Base-by-base conservation (phyloP, 2,329 filamentous ascomycete species). In the Fusarium veterinarium region DNA sequence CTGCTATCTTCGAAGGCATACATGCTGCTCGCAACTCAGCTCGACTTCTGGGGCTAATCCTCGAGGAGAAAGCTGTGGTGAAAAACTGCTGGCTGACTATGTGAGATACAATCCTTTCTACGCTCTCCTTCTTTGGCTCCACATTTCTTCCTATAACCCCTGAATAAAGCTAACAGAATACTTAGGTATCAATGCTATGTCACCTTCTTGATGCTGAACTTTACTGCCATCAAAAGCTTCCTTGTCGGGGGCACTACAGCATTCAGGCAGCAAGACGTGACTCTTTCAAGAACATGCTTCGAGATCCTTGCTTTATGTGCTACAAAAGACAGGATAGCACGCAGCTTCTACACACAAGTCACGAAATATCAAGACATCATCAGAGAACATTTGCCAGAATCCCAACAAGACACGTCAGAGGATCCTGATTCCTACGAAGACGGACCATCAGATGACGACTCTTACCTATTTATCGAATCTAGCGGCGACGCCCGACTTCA, bases 391-490 rank as follows among this genome's bases (percentile, higher is more conserved):
- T 3, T 58, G 0, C 51, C 51, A n/a, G 19, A 28, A 11, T 2
- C 9, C 2, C 6, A 10, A 14, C 3, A 28, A 10, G 2, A 13
- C 8, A n/a, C 4, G 3, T 1, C 2, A 9, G 38, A 10, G 10
- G 9, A n/a, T 4, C 3, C 10, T n/a, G 8, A 6, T 12, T 9
- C 10, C 0, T 16, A 20, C 11, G 28, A 23, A 3, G n/a, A 20
- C 3, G 20, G 2, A 13, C 1, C 4, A 5, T 3, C 3, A 0
- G 23, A 38, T 0, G 40, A 46, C 1, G 28, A 40, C 20, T 58
- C 33, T 0, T 58, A 62, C 20, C 11, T 62, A 0, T 62, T 62
- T 6, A 8, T 17, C 0, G 6, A 46, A 1, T 46, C 33, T 0
- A 20, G 20, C 0, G 52, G 41, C 1, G 6, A 45, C 5, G 1